Base-by-base conservation (phyloP, 176 grass and related monocot genomes). In the Dactylis glomerata region DNA sequence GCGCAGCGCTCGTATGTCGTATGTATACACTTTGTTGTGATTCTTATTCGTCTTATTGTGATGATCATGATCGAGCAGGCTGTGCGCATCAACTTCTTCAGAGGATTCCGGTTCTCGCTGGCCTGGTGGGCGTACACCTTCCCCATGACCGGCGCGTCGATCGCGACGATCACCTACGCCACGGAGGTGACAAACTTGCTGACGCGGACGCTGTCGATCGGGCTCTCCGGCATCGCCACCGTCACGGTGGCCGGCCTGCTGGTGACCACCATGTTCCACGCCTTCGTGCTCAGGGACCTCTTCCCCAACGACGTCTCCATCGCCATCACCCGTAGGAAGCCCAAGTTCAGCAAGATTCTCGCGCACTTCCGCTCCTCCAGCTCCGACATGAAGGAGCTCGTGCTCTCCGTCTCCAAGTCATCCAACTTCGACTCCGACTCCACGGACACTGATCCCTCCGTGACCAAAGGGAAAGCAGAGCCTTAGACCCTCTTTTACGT, bases 81-180 rank as follows among this genome's bases (percentile, higher is more conserved):
- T 10, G 96, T 99, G 61, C 82, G 96, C 44, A 91, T 99, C 76
- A 95, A 96, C 82, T 94, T 99, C 50, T 98, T 99, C 89, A 83
- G 89, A 23, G 96, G 96, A 3, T 92, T 99, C 87, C 79, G 89
- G 42, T 99, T 99, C 89, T 99, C 96, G 33, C 93, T 99, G 75
- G 89, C 96, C 50, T 99, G 96, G 96, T 99, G 96, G 96, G 96
- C 96, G 1, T 99, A 99, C 76, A 98, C 96, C 46, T 99, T 99
- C 86, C 96, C 96, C 20, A 96, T 92, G 93, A 96, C 96, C 15
- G 84, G 87, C 10, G 91, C 88, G 26, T 85, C 96, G 1, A 75
- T 99, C 31, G 96, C 96, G 0, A 94, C 96, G 0, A 94, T 96
- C 46, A 96, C 83, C 9, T 96, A 99, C 88, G 89, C 96, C 24